Conservation (phyloP, 1,139 yeast species). For the Nakaseomyces sp. region DNA sequence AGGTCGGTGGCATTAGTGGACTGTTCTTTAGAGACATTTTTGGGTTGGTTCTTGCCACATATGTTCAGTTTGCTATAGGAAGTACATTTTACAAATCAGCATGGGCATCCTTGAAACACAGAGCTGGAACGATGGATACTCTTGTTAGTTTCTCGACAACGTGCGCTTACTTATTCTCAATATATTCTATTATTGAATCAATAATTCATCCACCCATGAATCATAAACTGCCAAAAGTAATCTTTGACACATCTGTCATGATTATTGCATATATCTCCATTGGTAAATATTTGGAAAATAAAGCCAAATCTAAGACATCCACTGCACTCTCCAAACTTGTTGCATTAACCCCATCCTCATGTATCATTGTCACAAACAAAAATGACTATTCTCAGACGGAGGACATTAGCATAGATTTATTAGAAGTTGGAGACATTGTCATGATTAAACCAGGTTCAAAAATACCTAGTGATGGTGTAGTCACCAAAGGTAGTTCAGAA, state of each 20-base stretch:
- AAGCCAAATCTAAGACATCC: slow-evolving; percentile 90
- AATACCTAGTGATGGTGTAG: slow-evolving; percentile 84
- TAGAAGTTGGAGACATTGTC: slow-evolving; percentile 71
- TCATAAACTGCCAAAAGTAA: slow-evolving; percentile 50
- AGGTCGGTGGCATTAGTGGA: slow-evolving; percentile 37
- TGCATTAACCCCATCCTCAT: slow-evolving; percentile 70
- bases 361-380: slow-evolving; percentile 44
- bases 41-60: slow-evolving; percentile 53
- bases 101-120: slow-evolving; percentile 53
- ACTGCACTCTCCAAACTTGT: slow-evolving; percentile 74
- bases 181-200: slow-evolving; percentile 46
- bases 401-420: slow-evolving; percentile 57
- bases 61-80: slow-evolving; percentile 61
- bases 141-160: slow-evolving; percentile 76
- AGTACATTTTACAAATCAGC: slow-evolving; percentile 55
- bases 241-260: slow-evolving; percentile 86
- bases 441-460: slow-evolving; percentile 78
- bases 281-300: slow-evolving; percentile 86
- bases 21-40: slow-evolving; percentile 51
- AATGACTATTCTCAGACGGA: slow-evolving; percentile 18
- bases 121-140: slow-evolving; percentile 93
- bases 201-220: slow-evolving; percentile 28
- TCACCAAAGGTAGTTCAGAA: slow-evolving; percentile 70
- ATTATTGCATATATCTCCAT: slow-evolving; percentile 71
- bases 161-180: slow-evolving; percentile 67